phyloP scores from a whole-genome alignment of 1,139 yeast species.

The Geotrichum klebahnii region DNA sequence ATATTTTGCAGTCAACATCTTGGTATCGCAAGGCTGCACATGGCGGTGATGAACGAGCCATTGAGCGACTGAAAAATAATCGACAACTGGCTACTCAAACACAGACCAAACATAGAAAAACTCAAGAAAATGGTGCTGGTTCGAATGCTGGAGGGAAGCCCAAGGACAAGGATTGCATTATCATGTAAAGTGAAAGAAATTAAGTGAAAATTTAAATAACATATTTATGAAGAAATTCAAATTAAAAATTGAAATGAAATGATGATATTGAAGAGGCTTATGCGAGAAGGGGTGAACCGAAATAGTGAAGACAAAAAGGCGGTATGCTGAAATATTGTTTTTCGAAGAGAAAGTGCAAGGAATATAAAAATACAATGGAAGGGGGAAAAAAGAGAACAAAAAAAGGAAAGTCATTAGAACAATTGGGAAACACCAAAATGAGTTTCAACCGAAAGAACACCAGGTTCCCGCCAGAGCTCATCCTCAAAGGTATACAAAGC shows the following conservation, averaged over 20 bases:
- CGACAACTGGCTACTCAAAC: constrained; percentile 23
- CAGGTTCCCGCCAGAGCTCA: constrained; percentile 34
- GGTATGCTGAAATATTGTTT: too few species aligned
- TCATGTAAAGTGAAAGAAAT: too few species aligned
- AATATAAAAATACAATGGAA: too few species aligned
- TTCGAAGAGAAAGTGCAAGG: constrained; percentile 5
- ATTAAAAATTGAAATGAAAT: too few species aligned
- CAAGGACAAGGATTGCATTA: constrained; percentile 42
- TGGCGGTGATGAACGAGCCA: constrained; percentile 68
- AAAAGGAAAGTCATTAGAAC: constrained; percentile 17
- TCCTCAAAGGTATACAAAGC: constrained; percentile 28
- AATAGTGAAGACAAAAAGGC: too few species aligned
- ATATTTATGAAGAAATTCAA: too few species aligned
- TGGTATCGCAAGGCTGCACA: constrained; percentile 80
- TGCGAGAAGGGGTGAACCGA: too few species aligned
- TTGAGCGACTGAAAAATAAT: constrained; percentile 33
- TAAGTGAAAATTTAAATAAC: too few species aligned
- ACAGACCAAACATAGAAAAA: constrained; percentile 22
- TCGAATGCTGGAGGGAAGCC: constrained; percentile 22
- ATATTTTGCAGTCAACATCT: constrained; percentile 54
- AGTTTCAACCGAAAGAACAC: constrained; percentile 29
- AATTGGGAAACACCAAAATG: constrained; percentile 29
- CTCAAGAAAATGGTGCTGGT: constrained; percentile 16
- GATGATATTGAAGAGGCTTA: too few species aligned
- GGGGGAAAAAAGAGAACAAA: constrained; percentile 7